These are phyloP conservation scores for Penicillium crystallinum DNA, from an alignment of 495 filamentous ascomycete genomes.

Conservation along the genomic window DNA sequence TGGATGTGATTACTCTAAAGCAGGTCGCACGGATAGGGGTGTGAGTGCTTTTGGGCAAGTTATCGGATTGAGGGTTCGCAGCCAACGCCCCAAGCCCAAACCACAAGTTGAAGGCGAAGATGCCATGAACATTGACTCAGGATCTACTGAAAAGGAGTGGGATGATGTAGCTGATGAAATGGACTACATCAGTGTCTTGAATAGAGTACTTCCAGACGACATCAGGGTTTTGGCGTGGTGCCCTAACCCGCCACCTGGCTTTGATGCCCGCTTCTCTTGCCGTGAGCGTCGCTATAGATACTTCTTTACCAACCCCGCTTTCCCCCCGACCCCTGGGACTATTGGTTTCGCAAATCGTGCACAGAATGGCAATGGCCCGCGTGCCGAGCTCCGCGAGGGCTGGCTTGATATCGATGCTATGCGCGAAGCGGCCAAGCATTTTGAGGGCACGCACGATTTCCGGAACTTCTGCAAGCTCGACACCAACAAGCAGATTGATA, in stretches of 20 bases:
- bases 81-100: slow-evolving; percentile 54
- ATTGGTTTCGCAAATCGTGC: slow-evolving; percentile 29
- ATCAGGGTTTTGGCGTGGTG: slow-evolving; percentile 93
- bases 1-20: slow-evolving; percentile 84
- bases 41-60: slow-evolving; percentile 98
- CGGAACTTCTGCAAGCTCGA: slow-evolving; percentile 96
- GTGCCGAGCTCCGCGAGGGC: slow-evolving; percentile 42
- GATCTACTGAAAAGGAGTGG: slow-evolving; percentile 46
- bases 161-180: slow-evolving; percentile 77
- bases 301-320: slow-evolving; percentile 94
- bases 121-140: slow-evolving; percentile 20
- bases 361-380: slow-evolving; percentile 15
- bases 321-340: slow-evolving; percentile 51
- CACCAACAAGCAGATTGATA: slow-evolving; percentile 74
- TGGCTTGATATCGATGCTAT: slow-evolving; percentile 82
- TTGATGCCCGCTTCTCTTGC: slow-evolving; percentile 92
- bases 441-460: slow-evolving; percentile 86
- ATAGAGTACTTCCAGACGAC: slow-evolving; percentile 80
- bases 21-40: slow-evolving; percentile 85
- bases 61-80: slow-evolving; percentile 74
- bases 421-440: slow-evolving; percentile 70
- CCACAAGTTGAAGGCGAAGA: slow-evolving; percentile 16
- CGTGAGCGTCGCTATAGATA: slow-evolving; percentile 84
- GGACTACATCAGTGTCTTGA: slow-evolving; percentile 73
- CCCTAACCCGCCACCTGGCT: slow-evolving; percentile 66